These are phyloP conservation scores for Podospora appendiculata DNA, from an alignment of 495 filamentous ascomycete species.

Conservation along the genomic window DNA sequence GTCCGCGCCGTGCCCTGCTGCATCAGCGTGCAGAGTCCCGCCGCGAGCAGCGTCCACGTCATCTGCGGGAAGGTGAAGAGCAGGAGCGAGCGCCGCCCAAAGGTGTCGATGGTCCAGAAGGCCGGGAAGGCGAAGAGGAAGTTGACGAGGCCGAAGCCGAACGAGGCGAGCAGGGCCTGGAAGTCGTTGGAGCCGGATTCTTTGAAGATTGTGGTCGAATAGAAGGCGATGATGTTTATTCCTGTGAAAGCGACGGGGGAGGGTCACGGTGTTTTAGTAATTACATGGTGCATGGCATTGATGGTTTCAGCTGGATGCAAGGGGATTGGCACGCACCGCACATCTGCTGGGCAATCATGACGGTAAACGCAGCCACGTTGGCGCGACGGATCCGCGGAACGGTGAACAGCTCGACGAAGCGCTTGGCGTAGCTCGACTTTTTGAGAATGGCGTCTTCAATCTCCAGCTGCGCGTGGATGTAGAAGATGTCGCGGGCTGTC, in stretches of 20 bases:
- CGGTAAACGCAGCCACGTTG: constrained; percentile 52
- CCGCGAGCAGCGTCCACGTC: constrained; percentile 69
- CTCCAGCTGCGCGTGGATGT: constrained; percentile 53
- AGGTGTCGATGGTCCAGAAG: constrained; percentile 80
- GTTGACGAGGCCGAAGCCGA: constrained; percentile 75
- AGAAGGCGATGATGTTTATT: constrained; percentile 83
- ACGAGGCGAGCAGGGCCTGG: constrained; percentile 61
- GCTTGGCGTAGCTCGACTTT: constrained; percentile 37
- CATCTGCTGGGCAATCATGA: constrained; percentile 81
- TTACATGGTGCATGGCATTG: neutral
- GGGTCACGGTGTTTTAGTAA: no score
- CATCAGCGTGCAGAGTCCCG: constrained; percentile 64
- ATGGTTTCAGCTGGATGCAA: neutral
- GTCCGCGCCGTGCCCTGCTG: constrained; percentile 39
- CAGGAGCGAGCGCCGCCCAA: constrained; percentile 66
- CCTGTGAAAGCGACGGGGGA: constrained; percentile 24
- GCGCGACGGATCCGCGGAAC: constrained; percentile 56
- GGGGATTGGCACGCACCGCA: constrained; percentile 36
- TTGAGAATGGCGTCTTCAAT: constrained; percentile 30
- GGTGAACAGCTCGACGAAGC: constrained; percentile 51
- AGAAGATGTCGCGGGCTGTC: constrained; percentile 70
- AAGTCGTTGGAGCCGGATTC: constrained; percentile 51
- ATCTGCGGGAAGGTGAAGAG: constrained; percentile 84
- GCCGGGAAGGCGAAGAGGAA: constrained; percentile 81
- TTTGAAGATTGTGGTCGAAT: constrained; percentile 65